These are phyloP conservation scores for Lactarius sp. DNA, from an alignment of 768 basidiomycete species.

Conservation along the genomic window DNA sequence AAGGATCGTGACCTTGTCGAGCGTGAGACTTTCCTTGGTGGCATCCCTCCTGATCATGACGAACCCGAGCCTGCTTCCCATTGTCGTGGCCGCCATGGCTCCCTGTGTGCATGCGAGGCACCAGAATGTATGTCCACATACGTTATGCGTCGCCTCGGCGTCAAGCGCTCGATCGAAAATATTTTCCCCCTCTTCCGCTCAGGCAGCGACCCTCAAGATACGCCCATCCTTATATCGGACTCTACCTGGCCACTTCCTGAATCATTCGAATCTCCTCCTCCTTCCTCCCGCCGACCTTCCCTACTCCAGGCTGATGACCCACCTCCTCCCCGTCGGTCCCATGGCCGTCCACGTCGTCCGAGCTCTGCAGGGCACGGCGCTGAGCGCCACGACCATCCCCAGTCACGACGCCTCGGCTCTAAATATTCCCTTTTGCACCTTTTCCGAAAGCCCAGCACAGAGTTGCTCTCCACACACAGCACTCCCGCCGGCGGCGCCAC, in stretches of 20 bases:
- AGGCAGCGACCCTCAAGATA: constrained; percentile 14
- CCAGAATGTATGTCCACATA: constrained; percentile 14
- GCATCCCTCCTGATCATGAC: constrained; percentile 28
- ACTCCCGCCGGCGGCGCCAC: constrained; percentile 14
- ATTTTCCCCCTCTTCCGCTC: constrained; percentile 31
- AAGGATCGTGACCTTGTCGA: constrained; percentile 60
- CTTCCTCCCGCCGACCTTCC: constrained; percentile 12
- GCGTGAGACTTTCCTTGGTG: constrained; percentile 31
- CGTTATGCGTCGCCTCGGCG: constrained; percentile 43
- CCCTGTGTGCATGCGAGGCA: constrained; percentile 15
- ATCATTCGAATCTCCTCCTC: constrained; percentile 7
- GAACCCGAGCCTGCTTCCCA: constrained; percentile 35
- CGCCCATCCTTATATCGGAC: neutral
- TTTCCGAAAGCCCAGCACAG: constrained; percentile 56
- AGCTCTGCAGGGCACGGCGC: constrained; percentile 59
- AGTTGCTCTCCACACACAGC: constrained; percentile 26
- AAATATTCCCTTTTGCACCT: constrained; percentile 72
- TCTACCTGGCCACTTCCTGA: constrained; percentile 15
- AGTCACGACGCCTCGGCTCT: constrained; percentile 48
- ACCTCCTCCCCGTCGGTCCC: constrained; percentile 26
- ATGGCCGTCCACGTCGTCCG: constrained; percentile 47
- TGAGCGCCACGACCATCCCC: constrained; percentile 44
- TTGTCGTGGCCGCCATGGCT: constrained; percentile 28
- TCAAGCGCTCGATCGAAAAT: constrained; percentile 78
- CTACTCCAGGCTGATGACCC: constrained; percentile 24